Base-by-base conservation (phyloP, 768 basidiomycete species). In the Mrakia blollopis region DNA sequence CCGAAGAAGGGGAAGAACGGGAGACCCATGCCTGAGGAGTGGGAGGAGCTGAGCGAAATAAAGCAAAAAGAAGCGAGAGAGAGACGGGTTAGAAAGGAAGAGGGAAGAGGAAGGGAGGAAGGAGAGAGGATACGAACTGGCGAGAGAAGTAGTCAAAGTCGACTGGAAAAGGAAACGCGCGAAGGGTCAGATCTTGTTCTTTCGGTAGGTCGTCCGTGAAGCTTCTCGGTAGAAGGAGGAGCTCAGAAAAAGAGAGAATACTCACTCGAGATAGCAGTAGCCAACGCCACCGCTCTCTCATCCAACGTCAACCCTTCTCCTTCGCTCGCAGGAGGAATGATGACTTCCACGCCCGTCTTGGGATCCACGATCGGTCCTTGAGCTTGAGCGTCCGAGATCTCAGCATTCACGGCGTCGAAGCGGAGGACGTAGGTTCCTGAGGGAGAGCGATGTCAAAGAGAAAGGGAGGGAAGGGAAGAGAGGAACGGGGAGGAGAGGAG, bases 41-140 rank as follows among this genome's bases (percentile, higher is more conserved):
- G 75, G 44, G 37, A 37, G 18, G 75, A 76, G 67, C 74, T 75
- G 74, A 30, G 28, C 11, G 3, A 13, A 50, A 32, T 21, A 81
- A 35, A 85, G 84, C 75, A 88, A 85, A 73, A 88, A 89, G 74
- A 68, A 21, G 44, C 14, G 95, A 94, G 70, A 95, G 85, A 1
- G 92, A 91, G 0, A 93, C 94, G 10, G 44, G 44, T 44, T 44
- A 11, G 93, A 3, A 91, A 89, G 69, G 94, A 89, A 74, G 93
- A 86, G 75, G 88, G 65, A 25, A 94, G 87, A 76, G 94, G 85
- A 84, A 95, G 94, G 80, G 92, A 90, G 79, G 94, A 91, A 93
- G 94, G 93, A 77, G 21, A 44, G 25, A 21, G 32, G 30, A 47
- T n/a, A n/a, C 67, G 30, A n/a, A 76, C 54, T 77, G 76, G 21